Percentiles rank a stretch among this genome's conserved stretches.
Conservation (phyloP, 108 stramenopile species). For the Nitzschia sp. region DNA sequence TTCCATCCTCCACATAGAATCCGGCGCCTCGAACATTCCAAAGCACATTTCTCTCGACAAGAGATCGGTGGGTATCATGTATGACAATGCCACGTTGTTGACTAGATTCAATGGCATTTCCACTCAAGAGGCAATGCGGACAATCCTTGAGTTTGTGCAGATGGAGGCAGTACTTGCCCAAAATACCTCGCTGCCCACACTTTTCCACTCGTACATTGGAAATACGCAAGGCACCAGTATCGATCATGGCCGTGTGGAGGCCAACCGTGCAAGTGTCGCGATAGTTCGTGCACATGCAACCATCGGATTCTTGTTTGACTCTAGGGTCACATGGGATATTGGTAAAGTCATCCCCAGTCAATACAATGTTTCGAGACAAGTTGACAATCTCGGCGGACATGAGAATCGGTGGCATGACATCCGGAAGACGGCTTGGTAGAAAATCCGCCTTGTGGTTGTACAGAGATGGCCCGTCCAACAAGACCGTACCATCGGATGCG, state of each 20-base stretch:
- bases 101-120: slow-evolving; percentile 55
- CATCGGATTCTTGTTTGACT: slow-evolving; percentile 39
- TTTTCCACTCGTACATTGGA: slow-evolving; percentile 49
- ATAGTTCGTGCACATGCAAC: slow-evolving; percentile 46
- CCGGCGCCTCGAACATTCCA: slow-evolving; percentile 65
- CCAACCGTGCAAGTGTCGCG: slow-evolving; percentile 57
- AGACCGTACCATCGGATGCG: slow-evolving; percentile 35
- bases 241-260: slow-evolving; percentile 42
- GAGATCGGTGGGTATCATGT: slow-evolving; percentile 52
- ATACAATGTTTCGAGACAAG: slow-evolving; percentile 50
- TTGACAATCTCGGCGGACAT: slow-evolving; percentile 61
- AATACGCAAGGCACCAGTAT: slow-evolving; percentile 35
- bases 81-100: slow-evolving; percentile 67
- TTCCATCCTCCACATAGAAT: slow-evolving; percentile 68
- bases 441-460: slow-evolving; percentile 43
- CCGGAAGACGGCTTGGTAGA: neutral
- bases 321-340: slow-evolving; percentile 45
- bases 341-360: slow-evolving; percentile 64
- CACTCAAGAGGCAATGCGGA: slow-evolving; percentile 47
- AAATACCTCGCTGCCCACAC: slow-evolving; percentile 62
- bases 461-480: slow-evolving; percentile 25
- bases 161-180: slow-evolving; percentile 58
- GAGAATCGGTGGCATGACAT: slow-evolving; percentile 21
- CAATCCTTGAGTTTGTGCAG: slow-evolving; percentile 52
- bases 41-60: slow-evolving; percentile 48